A percentile compares a stretch with the other conserved stretches of the same genome.
Evolutionary conservation across 1,139 yeast species (phyloP).

Genomic region (Arxiozyma slooffiae): DNA sequence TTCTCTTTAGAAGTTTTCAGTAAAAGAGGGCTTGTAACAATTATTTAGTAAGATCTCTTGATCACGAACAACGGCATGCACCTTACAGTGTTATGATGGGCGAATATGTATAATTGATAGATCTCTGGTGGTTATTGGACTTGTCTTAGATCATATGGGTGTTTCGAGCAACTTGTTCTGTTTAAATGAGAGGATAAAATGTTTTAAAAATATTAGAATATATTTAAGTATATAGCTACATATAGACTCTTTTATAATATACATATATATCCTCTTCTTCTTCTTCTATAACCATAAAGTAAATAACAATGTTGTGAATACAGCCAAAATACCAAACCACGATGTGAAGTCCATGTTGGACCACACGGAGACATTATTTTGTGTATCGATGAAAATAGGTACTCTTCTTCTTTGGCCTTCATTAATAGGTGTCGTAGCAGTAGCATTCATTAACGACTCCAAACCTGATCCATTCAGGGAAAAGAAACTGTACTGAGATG

Average conservation of each 20-base stretch:
- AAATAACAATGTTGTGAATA: neutral
- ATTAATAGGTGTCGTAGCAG: neutral
- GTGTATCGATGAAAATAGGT: neutral
- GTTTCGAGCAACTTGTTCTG: neutral
- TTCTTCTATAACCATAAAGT: neutral
- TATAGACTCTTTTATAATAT: too few species aligned
- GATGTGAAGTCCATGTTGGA: neutral
- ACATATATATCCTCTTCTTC: neutral
- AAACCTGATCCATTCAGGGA: constrained; percentile 3
- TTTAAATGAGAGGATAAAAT: too few species aligned
- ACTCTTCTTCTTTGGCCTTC: neutral
- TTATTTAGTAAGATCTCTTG: too few species aligned
- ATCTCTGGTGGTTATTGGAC: neutral
- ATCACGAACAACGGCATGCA: neutral
- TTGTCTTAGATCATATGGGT: too few species aligned
- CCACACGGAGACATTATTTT: neutral
- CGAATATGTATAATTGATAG: neutral
- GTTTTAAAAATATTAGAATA: too few species aligned
- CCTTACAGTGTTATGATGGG: neutral
- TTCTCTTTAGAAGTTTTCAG: neutral
- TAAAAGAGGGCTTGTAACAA: neutral
- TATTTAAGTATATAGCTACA: too few species aligned
- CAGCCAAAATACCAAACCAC: neutral
- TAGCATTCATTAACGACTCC: neutral
- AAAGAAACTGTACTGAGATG: constrained; percentile 4